A percentile compares a stretch with the other conserved stretches of the same genome.
These are phyloP conservation scores for Pleurotus eryngii DNA, from an alignment of 768 basidiomycete species.

Conservation along the genomic window DNA sequence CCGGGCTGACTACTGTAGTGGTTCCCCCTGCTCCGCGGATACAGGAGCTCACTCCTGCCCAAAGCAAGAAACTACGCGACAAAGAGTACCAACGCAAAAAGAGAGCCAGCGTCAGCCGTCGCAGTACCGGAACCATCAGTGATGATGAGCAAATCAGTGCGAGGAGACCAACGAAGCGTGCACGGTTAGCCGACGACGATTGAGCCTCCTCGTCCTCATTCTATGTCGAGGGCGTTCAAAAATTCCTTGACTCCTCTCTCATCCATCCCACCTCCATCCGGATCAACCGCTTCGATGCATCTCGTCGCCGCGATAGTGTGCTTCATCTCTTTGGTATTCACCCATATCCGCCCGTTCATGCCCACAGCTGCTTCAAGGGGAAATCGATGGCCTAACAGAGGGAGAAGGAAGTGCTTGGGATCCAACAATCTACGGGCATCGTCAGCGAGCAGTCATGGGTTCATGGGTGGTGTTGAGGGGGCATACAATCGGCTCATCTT, in stretches of 20 bases:
- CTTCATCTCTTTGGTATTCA: slow-evolving; percentile 68
- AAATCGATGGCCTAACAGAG: slow-evolving; percentile 74
- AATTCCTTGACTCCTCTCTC: slow-evolving; percentile 50
- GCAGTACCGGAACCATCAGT: slow-evolving; percentile 65
- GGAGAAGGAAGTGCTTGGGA: slow-evolving; percentile 78
- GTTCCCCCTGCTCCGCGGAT: slow-evolving; percentile 68
- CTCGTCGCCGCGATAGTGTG: slow-evolving; percentile 74
- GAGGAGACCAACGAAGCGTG: slow-evolving; percentile 66
- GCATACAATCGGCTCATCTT: slow-evolving; percentile 84
- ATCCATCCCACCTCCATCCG: slow-evolving; percentile 65
- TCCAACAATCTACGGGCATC: slow-evolving; percentile 60
- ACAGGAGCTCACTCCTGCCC: slow-evolving; percentile 63
- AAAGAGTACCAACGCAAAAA: slow-evolving; percentile 80
- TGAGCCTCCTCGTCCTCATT: slow-evolving; percentile 21
- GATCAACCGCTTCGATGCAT: slow-evolving; percentile 80
- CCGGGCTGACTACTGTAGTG: slow-evolving; percentile 73
- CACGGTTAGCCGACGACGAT: slow-evolving; percentile 65
- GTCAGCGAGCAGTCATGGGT: slow-evolving; percentile 5
- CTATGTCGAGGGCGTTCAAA: slow-evolving; percentile 37
- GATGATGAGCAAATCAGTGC: slow-evolving; percentile 65
- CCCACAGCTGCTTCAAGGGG: slow-evolving; percentile 89
- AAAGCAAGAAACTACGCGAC: slow-evolving; percentile 76
- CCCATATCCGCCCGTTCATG: slow-evolving; percentile 90
- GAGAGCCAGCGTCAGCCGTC: slow-evolving; percentile 58
- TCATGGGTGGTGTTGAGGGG: background rate